Base-by-base conservation (phyloP, 176 grass and related monocot species). In the Panicum miliaceum region DNA sequence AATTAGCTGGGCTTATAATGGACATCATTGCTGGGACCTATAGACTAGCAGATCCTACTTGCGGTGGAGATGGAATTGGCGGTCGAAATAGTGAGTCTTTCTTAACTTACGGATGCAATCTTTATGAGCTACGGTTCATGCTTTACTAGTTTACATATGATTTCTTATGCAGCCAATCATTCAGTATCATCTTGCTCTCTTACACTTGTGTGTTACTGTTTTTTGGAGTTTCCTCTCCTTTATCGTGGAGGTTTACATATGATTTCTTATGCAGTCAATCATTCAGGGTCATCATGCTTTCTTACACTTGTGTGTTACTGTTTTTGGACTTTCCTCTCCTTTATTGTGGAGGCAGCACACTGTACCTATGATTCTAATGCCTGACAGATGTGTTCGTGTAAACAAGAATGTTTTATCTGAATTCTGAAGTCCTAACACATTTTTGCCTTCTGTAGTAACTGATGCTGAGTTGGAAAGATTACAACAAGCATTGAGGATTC, bases 21-120 rank as follows among this genome's bases (percentile, higher is more conserved):
- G 93, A 99, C 72, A 99, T 99, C 70, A 99, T 99, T 95, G 93
- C 96, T 87, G 96, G 96, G 43, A 99, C 96, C 68, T 94, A 98
- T 60, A 86, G 76, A 77, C 76, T 98, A 71, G 85, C 93, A 15
- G 90, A 92, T 66, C 89, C 93, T 47, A 93, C 88, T 18, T 88
- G 76, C 53, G 80, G 85, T 64, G 89, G 74, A 84, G 90, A 86
- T 90, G 82, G 89, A 65, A 92, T 91, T 67, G 87, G 91, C 61
- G 91, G 81, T 80, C 91, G 96, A 80, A 93, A 87, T 67, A 92
- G 96, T 99, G 87, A 90, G 96, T 93, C 71, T 90, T 90, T 81
- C 77, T 74, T 71, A 75, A 50, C 19, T 74, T 78, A 20, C 25
- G 27, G 2, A 72, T 58, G 40, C 48, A 81, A 58, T 87, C 26